Base-by-base conservation (phyloP, 495 filamentous ascomycete species). In the Astrothelium subdiscretum region DNA sequence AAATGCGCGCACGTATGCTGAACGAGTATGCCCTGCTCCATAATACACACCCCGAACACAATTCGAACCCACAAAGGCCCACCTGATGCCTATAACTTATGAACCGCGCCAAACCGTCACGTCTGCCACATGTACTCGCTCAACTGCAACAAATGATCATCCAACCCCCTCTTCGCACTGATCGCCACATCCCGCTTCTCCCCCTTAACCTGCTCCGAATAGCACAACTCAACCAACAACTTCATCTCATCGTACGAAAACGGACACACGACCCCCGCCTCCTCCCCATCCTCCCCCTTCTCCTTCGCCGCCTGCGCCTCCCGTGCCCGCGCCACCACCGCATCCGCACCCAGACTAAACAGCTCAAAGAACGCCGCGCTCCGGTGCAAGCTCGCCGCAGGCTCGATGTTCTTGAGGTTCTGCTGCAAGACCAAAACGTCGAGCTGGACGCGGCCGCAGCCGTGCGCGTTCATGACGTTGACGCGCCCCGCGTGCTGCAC, bases 371-470 rank as follows among this genome's bases (percentile, higher is more conserved):
- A 97, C 44, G 82, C 82, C 10, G 84, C 83, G 11, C 88, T 88
- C 44, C 87, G 79, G 0, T 79, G 79, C 38, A 97, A 80, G 35
- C 83, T 80, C 3, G 62, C 66, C 20, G 10, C 63, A 54, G 72
- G 76, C 70, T 89, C 90, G 63, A 98, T 87, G 60, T 94, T 94
- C 74, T 92, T 95, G 59, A 98, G 80, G 66, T 96, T 96, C 67
- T 97, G 95, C 70, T 96, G 92, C 31, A 98, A 76, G 54, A 98
- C 94, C 10, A 95, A 79, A 52, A 97, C 89, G 69, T 97, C 95
- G 31, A 97, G 81, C 67, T 89, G 86, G 79, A 97, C 87, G 6
- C 90, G 81, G 24, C 83, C 80, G 65, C 85, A 89, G 18, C 95
- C 94, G 61, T 85, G 80, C 35, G 75, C 74, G 64, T 95, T 92